Percentiles rank a stretch among this genome's conserved stretches.
Conservation (phyloP, 768 basidiomycete genomes). For the Calocera viscosa region DNA sequence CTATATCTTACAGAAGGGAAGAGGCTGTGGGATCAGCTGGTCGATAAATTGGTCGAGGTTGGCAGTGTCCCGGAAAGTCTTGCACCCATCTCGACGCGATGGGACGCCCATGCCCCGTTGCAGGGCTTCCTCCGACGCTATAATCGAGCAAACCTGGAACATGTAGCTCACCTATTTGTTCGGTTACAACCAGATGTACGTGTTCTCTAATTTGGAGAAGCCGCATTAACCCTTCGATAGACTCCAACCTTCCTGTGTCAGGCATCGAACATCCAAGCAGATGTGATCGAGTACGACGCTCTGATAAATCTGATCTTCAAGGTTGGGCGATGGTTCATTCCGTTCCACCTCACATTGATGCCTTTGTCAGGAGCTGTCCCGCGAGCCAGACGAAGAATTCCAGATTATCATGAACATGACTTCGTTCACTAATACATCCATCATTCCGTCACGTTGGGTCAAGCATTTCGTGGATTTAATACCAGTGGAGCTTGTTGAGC, state of each 20-base stretch:
- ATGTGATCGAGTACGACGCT: neutral
- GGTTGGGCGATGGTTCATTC: neutral
- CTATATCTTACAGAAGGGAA: constrained; percentile 39
- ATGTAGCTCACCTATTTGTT: constrained; percentile 1
- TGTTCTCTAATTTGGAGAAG: neutral
- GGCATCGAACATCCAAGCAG: neutral
- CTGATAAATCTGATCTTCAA: neutral
- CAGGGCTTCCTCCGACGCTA: constrained; percentile 54
- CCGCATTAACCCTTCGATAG: neutral
- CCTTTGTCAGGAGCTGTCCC: neutral
- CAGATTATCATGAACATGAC: constrained; percentile 77
- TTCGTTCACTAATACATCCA: constrained; percentile 57
- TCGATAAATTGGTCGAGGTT: constrained; percentile 66
- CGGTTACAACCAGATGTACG: neutral
- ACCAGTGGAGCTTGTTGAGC: constrained; percentile 52
- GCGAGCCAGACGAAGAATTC: constrained; percentile 27
- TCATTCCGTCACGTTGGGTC: constrained; percentile 70
- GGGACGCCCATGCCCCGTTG: constrained; percentile 49
- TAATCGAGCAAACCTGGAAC: constrained; percentile 22
- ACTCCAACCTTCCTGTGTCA: neutral
- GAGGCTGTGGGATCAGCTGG: constrained; percentile 72
- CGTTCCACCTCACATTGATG: neutral
- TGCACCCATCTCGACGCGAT: constrained; percentile 32
- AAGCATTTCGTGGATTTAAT: constrained; percentile 65
- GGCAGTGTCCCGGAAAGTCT: constrained; percentile 58